Evolutionary conservation across 176 grass and related monocot species (phyloP), one percentile per base, ranked within the genome.

Genomic region (Aegilops sharonensis): DNA sequence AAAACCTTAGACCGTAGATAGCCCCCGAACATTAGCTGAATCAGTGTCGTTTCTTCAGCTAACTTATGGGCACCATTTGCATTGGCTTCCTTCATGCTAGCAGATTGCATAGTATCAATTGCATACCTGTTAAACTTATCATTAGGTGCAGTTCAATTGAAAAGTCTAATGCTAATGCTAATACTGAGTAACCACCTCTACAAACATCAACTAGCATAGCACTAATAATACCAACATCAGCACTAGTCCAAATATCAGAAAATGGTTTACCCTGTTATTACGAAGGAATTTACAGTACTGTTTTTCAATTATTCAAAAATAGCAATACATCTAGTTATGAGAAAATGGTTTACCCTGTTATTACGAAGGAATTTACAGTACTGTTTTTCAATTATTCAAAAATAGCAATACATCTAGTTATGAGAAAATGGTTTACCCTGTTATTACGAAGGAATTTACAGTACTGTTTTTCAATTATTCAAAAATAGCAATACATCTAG

Each of bases 81-180:
- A 76, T 83, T 88, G 72, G 96, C 88, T 86, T 98, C 93, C 69
- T 88, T 94, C 29, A 94, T 69, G 79, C 88, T 92, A 60, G 82
- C 88, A 82, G 90, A 94, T 88, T 98, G 96, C 93, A 98, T 95
- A 15, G 92, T 88, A 75, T 95, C 96, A 86, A 98, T 98, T 18
- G 87, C 88, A 79, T 89, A 95, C 91, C 96, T 98, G 88, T 85
- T 54, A 81, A 86, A 87, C 5, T 72, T 74, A 90, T 77, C 24
- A 81, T 5, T 70, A 60, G 86, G 83, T 64, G 11, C 10, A 65
- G 43, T 45, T 72, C 85, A 64, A 83, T 18, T 20, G 57, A 66
- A 90, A 78, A 57, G 54, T 57, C 32, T 43, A 83, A 48, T 62
- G 80, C 54, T 65, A 79, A 79, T 68, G 63, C 63, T 81, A 45